phyloP scores from a whole-genome alignment of 257 asterid genomes.

The Gentiana dahurica region DNA sequence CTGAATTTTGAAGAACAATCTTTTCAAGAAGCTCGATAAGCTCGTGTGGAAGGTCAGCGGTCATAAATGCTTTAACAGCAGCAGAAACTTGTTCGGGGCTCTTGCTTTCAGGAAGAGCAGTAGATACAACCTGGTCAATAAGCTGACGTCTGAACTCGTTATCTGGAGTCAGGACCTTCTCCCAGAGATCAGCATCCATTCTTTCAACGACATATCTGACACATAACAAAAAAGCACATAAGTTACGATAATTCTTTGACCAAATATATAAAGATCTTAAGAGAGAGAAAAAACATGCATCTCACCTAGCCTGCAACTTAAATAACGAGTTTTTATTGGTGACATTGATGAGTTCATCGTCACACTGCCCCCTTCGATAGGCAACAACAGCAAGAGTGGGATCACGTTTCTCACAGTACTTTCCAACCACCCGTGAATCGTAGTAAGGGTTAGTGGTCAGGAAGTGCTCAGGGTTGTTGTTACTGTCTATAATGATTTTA shows the following conservation, averaged over 20 bases:
- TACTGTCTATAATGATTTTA: conserved; percentile 94
- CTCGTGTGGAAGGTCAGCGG: conserved; percentile 99
- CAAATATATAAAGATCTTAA: neutral
- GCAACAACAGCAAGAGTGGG: conserved; percentile 99
- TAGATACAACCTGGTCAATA: conserved; percentile 98
- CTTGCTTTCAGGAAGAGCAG: conserved; percentile 99
- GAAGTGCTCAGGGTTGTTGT: conserved; percentile 97
- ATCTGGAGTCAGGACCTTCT: conserved; percentile 85
- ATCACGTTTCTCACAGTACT: conserved; percentile 98
- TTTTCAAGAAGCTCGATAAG: conserved; percentile 96
- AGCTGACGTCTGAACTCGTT: conserved; percentile 95
- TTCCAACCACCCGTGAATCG: conserved; percentile 97
- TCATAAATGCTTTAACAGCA: conserved; percentile 98
- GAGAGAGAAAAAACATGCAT: neutral
- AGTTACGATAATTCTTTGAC: conserved; percentile 4
- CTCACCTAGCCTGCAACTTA: conserved; percentile 96
- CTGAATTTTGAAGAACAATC: conserved; percentile 96
- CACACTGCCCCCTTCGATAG: conserved; percentile 95
- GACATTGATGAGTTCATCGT: conserved; percentile 90
- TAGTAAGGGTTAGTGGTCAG: conserved; percentile 97
- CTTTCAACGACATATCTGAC: conserved; percentile 93
- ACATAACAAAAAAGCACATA: conserved; percentile 8
- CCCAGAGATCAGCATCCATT: conserved; percentile 99
- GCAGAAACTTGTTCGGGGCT: conserved; percentile 99
- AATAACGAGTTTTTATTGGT: conserved; percentile 92